Conservation (phyloP, 495 filamentous ascomycete species). For the Talaromyces wortmannii region DNA sequence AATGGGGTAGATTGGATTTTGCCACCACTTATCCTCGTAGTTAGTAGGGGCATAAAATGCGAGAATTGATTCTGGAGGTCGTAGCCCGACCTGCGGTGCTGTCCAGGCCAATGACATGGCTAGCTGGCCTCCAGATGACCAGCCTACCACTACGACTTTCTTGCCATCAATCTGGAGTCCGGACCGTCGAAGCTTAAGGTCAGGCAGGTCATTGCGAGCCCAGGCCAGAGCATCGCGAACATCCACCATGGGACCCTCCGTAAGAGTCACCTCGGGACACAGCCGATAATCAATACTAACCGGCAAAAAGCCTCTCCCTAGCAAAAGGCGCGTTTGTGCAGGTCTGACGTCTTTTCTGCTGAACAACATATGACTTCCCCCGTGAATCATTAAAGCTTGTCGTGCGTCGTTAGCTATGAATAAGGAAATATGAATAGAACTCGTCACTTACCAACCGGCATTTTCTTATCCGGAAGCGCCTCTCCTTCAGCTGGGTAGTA, state of each 20-base stretch:
- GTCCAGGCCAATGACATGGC: slow-evolving; percentile 44
- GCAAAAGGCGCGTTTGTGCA: slow-evolving; percentile 28
- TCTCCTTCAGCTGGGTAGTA: slow-evolving; percentile 26
- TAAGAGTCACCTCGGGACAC: slow-evolving; percentile 42
- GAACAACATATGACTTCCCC: slow-evolving; percentile 43
- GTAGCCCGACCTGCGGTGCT: slow-evolving; percentile 12
- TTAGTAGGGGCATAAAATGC: slow-evolving; percentile 47
- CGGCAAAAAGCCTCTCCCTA: slow-evolving; percentile 38
- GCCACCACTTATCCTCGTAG: slow-evolving; percentile 26
- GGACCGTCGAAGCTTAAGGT: slow-evolving; percentile 8
- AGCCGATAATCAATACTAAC: slow-evolving; percentile 50
- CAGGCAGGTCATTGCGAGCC: slow-evolving; percentile 33
- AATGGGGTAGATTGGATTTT: slow-evolving; percentile 8
- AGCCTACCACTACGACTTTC: slow-evolving; percentile 43
- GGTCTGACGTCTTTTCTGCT: slow-evolving; percentile 37
- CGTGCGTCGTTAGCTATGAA: background rate
- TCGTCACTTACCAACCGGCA: background rate
- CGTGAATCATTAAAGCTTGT: slow-evolving; percentile 51
- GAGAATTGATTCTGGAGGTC: slow-evolving; percentile 41
- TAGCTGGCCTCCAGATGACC: slow-evolving; percentile 50
- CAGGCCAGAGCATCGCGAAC: slow-evolving; percentile 38
- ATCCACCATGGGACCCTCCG: slow-evolving; percentile 46
- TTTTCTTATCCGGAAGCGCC: background rate
- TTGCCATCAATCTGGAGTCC: slow-evolving; percentile 26
- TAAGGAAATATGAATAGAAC: background rate